These are phyloP conservation scores for Serpula lacrymans DNA, from an alignment of 768 basidiomycete genomes.

Conservation along the genomic window DNA sequence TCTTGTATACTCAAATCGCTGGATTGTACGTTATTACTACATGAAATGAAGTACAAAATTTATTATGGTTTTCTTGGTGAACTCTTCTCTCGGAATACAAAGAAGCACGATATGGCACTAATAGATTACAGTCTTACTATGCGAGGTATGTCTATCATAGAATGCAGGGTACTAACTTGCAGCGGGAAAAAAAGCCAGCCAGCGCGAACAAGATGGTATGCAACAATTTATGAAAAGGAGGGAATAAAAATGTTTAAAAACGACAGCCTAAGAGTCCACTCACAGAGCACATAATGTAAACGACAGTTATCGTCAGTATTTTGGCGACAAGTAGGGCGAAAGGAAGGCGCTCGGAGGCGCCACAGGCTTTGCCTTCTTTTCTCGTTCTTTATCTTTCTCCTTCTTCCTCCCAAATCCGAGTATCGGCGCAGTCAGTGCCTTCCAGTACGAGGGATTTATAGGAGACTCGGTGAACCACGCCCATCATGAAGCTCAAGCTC, in stretches of 20 bases:
- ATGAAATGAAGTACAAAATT: no score
- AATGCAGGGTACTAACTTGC: conserved; percentile 11
- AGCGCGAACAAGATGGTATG: conserved; percentile 4
- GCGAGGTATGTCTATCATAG: conserved; percentile 23
- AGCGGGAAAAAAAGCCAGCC: conserved; percentile 10
- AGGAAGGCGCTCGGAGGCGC: neutral
- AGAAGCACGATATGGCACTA: no score
- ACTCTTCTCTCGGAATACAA: no score
- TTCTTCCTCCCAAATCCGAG: conserved; percentile 51
- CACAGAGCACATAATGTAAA: no score
- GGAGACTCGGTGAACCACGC: no score
- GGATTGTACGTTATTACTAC: no score
- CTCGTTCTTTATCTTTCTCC: conserved; percentile 40
- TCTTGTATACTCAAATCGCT: no score
- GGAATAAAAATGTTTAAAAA: conserved; percentile 26
- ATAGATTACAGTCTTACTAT: conserved; percentile 19
- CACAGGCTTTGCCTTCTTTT: conserved; percentile 6
- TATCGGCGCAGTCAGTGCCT: conserved; percentile 59
- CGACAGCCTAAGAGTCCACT: conserved; percentile 5
- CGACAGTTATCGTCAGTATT: neutral
- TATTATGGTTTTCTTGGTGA: no score
- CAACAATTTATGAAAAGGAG: conserved; percentile 6
- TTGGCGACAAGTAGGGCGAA: neutral
- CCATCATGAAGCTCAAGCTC: no score
- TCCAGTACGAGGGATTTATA: no score